These are phyloP conservation scores for Euphorbia peplus DNA, from an alignment of 345 rosid species.

Conservation along the genomic window DNA sequence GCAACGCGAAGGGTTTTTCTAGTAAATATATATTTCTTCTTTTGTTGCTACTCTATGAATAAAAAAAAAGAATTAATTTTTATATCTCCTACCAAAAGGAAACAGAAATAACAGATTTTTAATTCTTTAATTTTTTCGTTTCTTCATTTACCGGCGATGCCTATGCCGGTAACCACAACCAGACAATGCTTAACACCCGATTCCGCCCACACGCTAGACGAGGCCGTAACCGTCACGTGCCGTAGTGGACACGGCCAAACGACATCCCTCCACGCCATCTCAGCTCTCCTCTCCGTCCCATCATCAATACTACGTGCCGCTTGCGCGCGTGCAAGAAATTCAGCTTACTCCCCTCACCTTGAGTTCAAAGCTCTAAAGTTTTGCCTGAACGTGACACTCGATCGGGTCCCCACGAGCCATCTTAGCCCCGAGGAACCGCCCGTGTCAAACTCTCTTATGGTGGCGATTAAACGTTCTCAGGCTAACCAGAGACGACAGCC, in stretches of 20 bases:
- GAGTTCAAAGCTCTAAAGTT: slow-evolving; percentile 86
- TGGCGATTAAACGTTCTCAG: slow-evolving; percentile 87
- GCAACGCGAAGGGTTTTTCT: too few relatives aligned
- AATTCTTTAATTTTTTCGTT: background rate
- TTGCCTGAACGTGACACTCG: slow-evolving; percentile 73
- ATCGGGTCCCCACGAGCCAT: slow-evolving; percentile 73
- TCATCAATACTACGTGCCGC: slow-evolving; percentile 74
- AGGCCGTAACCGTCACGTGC: slow-evolving; percentile 71
- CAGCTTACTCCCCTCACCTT: slow-evolving; percentile 64
- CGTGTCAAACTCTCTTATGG: slow-evolving; percentile 90
- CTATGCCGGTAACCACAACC: slow-evolving; percentile 74
- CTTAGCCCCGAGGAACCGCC: slow-evolving; percentile 50
- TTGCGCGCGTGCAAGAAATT: slow-evolving; percentile 65
- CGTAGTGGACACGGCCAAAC: slow-evolving; percentile 74
- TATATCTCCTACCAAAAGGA: background rate
- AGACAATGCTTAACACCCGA: slow-evolving; percentile 83
- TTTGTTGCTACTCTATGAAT: background rate
- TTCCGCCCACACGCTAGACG: slow-evolving; percentile 73
- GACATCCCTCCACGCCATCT: slow-evolving; percentile 83
- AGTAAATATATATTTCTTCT: background rate
- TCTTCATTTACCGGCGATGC: slow-evolving; percentile 69
- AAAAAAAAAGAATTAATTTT: background rate
- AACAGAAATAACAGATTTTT: slow-evolving; percentile 1
- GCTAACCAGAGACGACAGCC: slow-evolving; percentile 86
- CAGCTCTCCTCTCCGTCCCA: slow-evolving; percentile 67